Conservation (phyloP, 148 eudicot species). For the Pharnaceum exiguum region DNA sequence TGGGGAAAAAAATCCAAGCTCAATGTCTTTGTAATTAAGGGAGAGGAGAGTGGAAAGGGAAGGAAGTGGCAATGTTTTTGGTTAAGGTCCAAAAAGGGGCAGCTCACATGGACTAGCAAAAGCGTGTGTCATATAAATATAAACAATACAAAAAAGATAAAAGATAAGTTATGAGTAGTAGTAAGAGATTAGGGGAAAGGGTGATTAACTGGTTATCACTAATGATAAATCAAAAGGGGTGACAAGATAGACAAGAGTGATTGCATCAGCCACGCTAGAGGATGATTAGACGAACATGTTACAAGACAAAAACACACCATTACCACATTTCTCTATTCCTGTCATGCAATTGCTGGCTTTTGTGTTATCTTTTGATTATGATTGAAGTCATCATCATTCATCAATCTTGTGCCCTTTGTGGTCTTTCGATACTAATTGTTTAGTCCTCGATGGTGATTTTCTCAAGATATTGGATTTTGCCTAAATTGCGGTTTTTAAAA, state of each 20-base stretch:
- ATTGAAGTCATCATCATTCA: slow-evolving; percentile 5
- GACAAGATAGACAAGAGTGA: slow-evolving; percentile 1
- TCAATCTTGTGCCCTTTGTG: background rate
- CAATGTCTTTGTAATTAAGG: background rate
- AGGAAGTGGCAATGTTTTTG: slow-evolving; percentile 12
- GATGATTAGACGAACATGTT: slow-evolving; percentile 12
- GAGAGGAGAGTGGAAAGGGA: background rate
- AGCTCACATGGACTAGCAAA: slow-evolving; percentile 49
- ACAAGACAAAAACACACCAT: slow-evolving; percentile 7
- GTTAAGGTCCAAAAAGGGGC: slow-evolving; percentile 30
- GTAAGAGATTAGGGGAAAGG: background rate
- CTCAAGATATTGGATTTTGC: background rate
- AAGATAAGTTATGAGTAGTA: too few species aligned
- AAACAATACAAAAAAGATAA: background rate
- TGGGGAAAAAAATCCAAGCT: background rate
- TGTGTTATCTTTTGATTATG: slow-evolving; percentile 9
- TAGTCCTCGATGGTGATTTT: too few species aligned
- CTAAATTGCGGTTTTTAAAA: background rate
- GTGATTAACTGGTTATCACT: slow-evolving; percentile 16
- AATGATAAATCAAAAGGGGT: slow-evolving; percentile 3
- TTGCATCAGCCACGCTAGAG: slow-evolving; percentile 24
- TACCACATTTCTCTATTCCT: too few species aligned
- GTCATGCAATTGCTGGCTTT: slow-evolving; percentile 11
- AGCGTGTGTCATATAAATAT: slow-evolving; percentile 5
- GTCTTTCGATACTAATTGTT: background rate